These are phyloP conservation scores for Peniophora sp. DNA, from an alignment of 1,284 basidiomycete species.

Conservation along the genomic window DNA sequence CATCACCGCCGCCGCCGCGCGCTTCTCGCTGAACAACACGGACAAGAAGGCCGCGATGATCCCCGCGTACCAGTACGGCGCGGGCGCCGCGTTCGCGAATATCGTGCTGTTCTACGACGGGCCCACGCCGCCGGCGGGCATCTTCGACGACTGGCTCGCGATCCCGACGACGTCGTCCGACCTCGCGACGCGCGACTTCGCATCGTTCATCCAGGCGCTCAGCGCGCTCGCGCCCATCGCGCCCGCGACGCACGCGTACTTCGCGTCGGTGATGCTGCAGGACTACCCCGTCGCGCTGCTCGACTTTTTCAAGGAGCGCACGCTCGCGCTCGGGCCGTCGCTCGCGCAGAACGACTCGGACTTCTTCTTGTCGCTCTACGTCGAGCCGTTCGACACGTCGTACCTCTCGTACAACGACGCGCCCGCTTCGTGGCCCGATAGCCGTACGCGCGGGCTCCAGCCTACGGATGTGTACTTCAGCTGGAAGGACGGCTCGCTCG, in stretches of 20 bases:
- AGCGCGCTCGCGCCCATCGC: neutral
- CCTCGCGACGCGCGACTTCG: slow-evolving; percentile 27
- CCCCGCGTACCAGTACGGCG: neutral
- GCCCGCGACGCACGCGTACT: neutral
- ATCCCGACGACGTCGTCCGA: slow-evolving; percentile 16
- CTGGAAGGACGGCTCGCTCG: slow-evolving; percentile 8
- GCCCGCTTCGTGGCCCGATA: slow-evolving; percentile 13
- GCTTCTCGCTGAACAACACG: slow-evolving; percentile 1
- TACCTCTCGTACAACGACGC: slow-evolving; percentile 7
- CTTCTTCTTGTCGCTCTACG: slow-evolving; percentile 1
- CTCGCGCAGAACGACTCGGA: slow-evolving; percentile 19
- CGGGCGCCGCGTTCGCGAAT: neutral
- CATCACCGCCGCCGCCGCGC: neutral
- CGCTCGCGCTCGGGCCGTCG: neutral
- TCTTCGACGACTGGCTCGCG: slow-evolving; percentile 40
- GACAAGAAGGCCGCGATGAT: slow-evolving; percentile 1
- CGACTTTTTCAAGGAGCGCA: slow-evolving; percentile 4
- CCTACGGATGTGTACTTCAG: slow-evolving; percentile 11
- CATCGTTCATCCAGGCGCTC: slow-evolving; percentile 26
- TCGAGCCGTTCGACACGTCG: slow-evolving; percentile 8
- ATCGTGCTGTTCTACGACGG: slow-evolving; percentile 39
- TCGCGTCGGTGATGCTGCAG: slow-evolving; percentile 1
- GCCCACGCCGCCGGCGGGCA: slow-evolving; percentile 36
- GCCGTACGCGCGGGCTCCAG: slow-evolving; percentile 9
- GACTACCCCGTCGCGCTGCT: slow-evolving; percentile 3